These are phyloP conservation scores for Ramularia endophylla DNA, from an alignment of 2,329 filamentous ascomycete species.

Conservation along the genomic window DNA sequence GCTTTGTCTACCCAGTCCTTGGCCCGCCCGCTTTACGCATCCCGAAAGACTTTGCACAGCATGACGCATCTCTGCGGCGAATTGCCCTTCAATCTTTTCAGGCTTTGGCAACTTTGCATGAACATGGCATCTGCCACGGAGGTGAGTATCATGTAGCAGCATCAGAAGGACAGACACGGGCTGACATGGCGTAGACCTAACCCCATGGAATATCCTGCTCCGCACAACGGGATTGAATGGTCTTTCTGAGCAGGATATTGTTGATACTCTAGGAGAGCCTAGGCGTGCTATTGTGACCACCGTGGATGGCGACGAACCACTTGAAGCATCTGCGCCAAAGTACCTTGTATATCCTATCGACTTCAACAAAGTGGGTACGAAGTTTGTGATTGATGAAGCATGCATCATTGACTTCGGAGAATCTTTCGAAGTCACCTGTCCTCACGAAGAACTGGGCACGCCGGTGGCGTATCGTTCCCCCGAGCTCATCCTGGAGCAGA, in stretches of 20 bases:
- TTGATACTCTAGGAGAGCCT: no score
- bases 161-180: not conserved
- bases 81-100: no score
- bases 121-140: not conserved
- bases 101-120: not conserved
- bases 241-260: not conserved
- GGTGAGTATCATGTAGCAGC: not conserved
- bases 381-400: no score
- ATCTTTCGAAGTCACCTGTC: not conserved
- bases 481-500: constrained; percentile 12
- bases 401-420: not conserved
- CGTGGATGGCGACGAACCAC: no score
- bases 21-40: constrained; percentile 7
- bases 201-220: not conserved
- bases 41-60: no score
- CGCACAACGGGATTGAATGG: not conserved
- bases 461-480: constrained; percentile 11
- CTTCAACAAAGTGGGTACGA: no score
- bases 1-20: constrained; percentile 12
- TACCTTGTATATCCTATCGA: no score
- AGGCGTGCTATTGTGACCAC: no score
- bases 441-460: constrained; percentile 6
- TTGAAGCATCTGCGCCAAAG: no score
- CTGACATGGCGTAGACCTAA: not conserved
- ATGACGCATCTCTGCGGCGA: no score